These are phyloP conservation scores for Colletotrichum musae DNA, from an alignment of 2,329 filamentous ascomycete genomes.

Conservation along the genomic window DNA sequence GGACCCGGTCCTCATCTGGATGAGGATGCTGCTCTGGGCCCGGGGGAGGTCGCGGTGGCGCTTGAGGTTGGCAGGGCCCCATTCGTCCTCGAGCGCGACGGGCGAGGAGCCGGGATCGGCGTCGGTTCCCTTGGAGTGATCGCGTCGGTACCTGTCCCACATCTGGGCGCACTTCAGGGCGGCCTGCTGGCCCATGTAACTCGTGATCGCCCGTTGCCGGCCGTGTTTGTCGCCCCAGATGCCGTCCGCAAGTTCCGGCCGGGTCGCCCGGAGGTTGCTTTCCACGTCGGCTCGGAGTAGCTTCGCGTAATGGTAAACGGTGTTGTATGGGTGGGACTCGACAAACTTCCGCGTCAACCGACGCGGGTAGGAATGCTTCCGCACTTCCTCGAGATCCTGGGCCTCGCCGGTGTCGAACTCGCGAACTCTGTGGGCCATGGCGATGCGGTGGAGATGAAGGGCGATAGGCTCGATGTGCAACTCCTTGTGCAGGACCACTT, in stretches of 20 bases:
- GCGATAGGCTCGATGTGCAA: constrained; percentile 5
- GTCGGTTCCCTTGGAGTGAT: background rate
- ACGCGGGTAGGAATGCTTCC: background rate
- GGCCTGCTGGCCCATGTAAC: too few relatives aligned
- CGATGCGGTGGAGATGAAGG: background rate
- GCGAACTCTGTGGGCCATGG: constrained; percentile 1
- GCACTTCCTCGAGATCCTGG: background rate
- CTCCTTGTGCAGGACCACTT: constrained; percentile 10
- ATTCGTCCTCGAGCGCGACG: background rate
- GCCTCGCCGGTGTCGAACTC: background rate
- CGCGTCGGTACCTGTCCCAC: background rate
- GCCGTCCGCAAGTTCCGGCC: too few relatives aligned
- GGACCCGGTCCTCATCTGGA: constrained; percentile 6
- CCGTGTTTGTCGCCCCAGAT: too few relatives aligned
- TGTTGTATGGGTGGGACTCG: background rate
- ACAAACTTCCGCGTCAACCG: background rate
- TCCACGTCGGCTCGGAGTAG: too few relatives aligned
- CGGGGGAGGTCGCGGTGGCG: constrained; percentile 3
- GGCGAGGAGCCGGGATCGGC: background rate
- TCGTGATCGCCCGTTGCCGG: too few relatives aligned
- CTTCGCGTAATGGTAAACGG: background rate
- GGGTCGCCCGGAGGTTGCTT: too few relatives aligned
- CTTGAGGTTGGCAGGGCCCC: constrained; percentile 11
- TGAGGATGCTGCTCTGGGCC: constrained; percentile 12
- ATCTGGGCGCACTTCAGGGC: too few relatives aligned